These are phyloP conservation scores for Penicillium rolfsii DNA, from an alignment of 2,329 filamentous ascomycete species.

Conservation along the genomic window DNA sequence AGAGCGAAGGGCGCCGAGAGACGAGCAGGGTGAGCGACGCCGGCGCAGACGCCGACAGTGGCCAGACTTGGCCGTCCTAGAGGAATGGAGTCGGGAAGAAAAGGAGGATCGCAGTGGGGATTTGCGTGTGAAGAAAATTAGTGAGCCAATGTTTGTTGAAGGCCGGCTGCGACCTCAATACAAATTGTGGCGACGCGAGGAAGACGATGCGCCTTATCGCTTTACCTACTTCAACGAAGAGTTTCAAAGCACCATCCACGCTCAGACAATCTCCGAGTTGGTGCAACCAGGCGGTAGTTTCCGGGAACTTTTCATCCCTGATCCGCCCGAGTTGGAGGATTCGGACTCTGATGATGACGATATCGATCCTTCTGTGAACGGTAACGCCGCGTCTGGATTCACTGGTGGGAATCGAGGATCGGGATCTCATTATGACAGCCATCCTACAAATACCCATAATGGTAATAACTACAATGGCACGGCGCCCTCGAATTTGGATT, in stretches of 20 bases:
- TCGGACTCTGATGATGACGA: conserved; percentile 69
- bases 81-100: conserved; percentile 88
- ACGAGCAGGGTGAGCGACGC: conserved; percentile 47
- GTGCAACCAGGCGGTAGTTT: conserved; percentile 84
- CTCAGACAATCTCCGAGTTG: conserved; percentile 90
- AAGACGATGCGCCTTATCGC: conserved; percentile 87
- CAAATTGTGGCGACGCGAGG: conserved; percentile 79
- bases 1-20: conserved; percentile 54
- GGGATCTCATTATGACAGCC: conserved; percentile 16
- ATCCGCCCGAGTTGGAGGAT: conserved; percentile 74
- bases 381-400: conserved; percentile 16
- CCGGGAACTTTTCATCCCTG: conserved; percentile 84
- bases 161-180: conserved; percentile 82
- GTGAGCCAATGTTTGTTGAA: conserved; percentile 88
- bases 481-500: not conserved
- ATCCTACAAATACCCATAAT: not conserved
- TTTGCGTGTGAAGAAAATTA: conserved; percentile 85
- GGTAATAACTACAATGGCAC: conserved; percentile 5
- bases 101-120: conserved; percentile 85
- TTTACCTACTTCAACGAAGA: conserved; percentile 99
- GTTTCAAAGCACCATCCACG: conserved; percentile 93
- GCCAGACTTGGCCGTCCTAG: conserved; percentile 81
- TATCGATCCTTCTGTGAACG: conserved; percentile 33
- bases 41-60: conserved; percentile 72
- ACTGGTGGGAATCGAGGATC: conserved; percentile 18